Conservation (phyloP, 257 asterid genomes). For the Coffea eugenioides region DNA sequence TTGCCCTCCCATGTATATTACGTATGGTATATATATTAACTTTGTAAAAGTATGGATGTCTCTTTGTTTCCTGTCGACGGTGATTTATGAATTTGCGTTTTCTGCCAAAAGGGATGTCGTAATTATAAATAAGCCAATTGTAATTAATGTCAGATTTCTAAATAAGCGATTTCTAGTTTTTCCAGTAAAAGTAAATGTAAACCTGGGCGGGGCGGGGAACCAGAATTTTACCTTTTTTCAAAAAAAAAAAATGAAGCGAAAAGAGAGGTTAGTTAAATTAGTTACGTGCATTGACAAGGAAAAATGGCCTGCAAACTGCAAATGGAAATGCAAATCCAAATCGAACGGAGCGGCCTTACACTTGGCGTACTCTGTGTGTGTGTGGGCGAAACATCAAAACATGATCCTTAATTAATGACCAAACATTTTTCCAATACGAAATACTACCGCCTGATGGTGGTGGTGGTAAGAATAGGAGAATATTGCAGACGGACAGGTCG, state of each 20-base stretch:
- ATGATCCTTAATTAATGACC: not conserved
- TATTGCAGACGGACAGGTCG: not conserved
- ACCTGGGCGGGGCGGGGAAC: not conserved
- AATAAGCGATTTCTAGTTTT: too few species aligned
- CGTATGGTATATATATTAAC: too few species aligned
- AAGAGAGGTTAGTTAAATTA: not conserved
- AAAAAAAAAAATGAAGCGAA: not conserved
- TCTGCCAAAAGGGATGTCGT: too few species aligned
- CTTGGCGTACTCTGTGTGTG: not conserved
- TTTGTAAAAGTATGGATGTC: too few species aligned
- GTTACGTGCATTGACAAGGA: not conserved
- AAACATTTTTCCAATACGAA: too few species aligned
- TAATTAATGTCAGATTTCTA: too few species aligned
- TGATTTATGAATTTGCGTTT: too few species aligned
- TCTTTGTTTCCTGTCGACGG: too few species aligned
- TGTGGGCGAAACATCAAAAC: not conserved
- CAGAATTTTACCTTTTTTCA: not conserved
- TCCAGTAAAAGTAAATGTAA: not conserved
- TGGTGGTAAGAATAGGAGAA: not conserved
- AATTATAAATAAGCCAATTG: too few species aligned
- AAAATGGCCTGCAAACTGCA: not conserved
- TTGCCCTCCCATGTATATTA: too few species aligned
- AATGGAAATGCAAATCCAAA: not conserved
- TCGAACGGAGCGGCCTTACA: slow-evolving; percentile 19
- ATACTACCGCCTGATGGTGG: too few species aligned